Percentiles rank a stretch among this genome's conserved stretches.
phyloP scores from a whole-genome alignment of 768 basidiomycete genomes.

The Lentinula edodes region DNA sequence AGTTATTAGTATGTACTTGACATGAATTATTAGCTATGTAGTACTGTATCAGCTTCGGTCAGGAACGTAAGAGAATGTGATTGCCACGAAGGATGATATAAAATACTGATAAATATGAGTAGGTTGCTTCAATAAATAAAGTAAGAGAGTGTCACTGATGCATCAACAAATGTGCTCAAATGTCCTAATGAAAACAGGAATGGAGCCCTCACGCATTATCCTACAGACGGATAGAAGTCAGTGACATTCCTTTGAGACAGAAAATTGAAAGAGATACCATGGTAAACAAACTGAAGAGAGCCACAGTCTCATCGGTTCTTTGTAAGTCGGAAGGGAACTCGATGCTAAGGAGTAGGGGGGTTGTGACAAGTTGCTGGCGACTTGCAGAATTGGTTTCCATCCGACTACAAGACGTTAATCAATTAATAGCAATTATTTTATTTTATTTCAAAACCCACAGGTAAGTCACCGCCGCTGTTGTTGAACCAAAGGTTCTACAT shows the following conservation, averaged over 20 bases:
- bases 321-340: neutral
- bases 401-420: neutral
- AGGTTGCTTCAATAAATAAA: neutral
- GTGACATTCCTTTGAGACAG: neutral
- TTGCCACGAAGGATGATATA: too few relatives aligned
- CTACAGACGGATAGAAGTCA: neutral
- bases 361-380: neutral
- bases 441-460: neutral
- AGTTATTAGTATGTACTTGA: too few relatives aligned
- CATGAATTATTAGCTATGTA: too few relatives aligned
- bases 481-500: neutral
- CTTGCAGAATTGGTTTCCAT: neutral
- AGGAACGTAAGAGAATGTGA: too few relatives aligned
- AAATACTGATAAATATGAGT: too few relatives aligned
- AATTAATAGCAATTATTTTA: too few relatives aligned
- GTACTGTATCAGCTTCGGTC: too few relatives aligned
- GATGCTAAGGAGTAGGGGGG: neutral
- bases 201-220: neutral
- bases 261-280: neutral
- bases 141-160: neutral
- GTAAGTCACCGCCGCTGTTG: constrained; percentile 1
- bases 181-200: too few relatives aligned
- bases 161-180: neutral
- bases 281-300: neutral
- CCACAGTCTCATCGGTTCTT: neutral